A percentile compares a stretch with the other conserved stretches of the same genome.
Conservation (phyloP, 305 asterid genomes). For the Petunia hybrid region DNA sequence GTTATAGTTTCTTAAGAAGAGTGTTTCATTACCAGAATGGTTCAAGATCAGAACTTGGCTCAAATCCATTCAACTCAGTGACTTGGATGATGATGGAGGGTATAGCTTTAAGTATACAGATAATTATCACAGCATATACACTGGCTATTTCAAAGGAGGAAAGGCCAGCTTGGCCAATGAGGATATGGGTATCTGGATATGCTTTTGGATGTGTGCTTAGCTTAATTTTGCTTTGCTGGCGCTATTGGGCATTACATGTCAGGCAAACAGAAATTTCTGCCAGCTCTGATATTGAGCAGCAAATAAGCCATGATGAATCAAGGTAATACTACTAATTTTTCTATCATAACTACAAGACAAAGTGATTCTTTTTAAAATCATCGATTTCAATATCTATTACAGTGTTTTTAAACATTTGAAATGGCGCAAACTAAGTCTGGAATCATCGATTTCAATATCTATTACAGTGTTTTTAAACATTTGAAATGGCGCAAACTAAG, state of each 20-base stretch:
- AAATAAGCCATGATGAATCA: slow-evolving; percentile 59
- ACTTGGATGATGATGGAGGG: slow-evolving; percentile 83
- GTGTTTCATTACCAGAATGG: slow-evolving; percentile 91
- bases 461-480: no score
- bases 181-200: slow-evolving; percentile 84
- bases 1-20: slow-evolving; percentile 78
- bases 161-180: slow-evolving; percentile 93
- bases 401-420: no score
- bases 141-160: slow-evolving; percentile 63
- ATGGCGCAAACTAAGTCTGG: no score
- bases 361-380: no score
- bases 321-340: slow-evolving; percentile 50
- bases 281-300: slow-evolving; percentile 68
- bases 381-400: no score
- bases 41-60: slow-evolving; percentile 76
- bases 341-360: no score
- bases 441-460: no score
- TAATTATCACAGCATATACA: slow-evolving; percentile 49
- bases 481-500: no score
- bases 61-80: slow-evolving; percentile 80
- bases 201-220: slow-evolving; percentile 71
- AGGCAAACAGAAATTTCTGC: slow-evolving; percentile 40
- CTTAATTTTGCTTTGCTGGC: slow-evolving; percentile 56
- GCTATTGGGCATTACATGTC: slow-evolving; percentile 51
- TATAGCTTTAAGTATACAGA: slow-evolving; percentile 59